phyloP scores from a whole-genome alignment of 78 protist species.

The Mastigamoeba balamuthi region DNA sequence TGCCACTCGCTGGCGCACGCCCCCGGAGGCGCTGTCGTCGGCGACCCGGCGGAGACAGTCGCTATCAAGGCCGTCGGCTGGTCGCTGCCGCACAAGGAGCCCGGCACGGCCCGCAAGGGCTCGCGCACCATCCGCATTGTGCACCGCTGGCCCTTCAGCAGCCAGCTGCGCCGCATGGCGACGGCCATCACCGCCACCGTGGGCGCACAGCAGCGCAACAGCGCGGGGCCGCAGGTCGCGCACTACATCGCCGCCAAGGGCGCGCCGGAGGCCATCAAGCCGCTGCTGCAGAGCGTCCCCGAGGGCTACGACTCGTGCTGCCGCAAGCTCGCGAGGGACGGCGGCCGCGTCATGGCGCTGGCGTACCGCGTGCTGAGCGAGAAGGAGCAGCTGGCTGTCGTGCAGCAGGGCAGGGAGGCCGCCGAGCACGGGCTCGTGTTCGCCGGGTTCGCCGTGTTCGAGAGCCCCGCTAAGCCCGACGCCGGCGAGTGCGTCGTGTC shows the following conservation, averaged over 20 bases:
- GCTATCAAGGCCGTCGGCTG: conserved; percentile 67
- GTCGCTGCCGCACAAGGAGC: conserved; percentile 17
- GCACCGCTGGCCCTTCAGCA: conserved; percentile 70
- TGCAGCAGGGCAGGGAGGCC: conserved; percentile 14
- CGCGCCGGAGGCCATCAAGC: conserved; percentile 80
- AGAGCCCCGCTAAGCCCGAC: conserved; percentile 74
- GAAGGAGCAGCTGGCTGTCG: not conserved
- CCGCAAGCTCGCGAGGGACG: conserved; percentile 21
- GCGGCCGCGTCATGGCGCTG: conserved; percentile 82
- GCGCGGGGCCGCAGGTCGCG: not conserved
- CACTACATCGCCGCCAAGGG: conserved; percentile 65
- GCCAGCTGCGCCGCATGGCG: conserved; percentile 83
- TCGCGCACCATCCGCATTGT: conserved; percentile 21
- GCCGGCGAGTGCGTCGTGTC: conserved; percentile 21
- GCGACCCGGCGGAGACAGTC: conserved; percentile 96
- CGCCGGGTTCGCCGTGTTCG: conserved; percentile 81
- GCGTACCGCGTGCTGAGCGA: conserved; percentile 26
- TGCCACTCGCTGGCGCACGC: conserved; percentile 75
- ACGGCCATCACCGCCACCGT: conserved; percentile 40
- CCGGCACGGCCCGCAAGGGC: not conserved
- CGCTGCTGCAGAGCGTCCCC: conserved; percentile 18
- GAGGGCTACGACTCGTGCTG: conserved; percentile 18
- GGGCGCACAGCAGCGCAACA: not conserved
- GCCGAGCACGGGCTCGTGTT: conserved; percentile 74
- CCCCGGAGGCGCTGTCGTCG: conserved; percentile 45